phyloP scores from a whole-genome alignment of 1,284 basidiomycete genomes.

The Apiotrichum siamense region DNA sequence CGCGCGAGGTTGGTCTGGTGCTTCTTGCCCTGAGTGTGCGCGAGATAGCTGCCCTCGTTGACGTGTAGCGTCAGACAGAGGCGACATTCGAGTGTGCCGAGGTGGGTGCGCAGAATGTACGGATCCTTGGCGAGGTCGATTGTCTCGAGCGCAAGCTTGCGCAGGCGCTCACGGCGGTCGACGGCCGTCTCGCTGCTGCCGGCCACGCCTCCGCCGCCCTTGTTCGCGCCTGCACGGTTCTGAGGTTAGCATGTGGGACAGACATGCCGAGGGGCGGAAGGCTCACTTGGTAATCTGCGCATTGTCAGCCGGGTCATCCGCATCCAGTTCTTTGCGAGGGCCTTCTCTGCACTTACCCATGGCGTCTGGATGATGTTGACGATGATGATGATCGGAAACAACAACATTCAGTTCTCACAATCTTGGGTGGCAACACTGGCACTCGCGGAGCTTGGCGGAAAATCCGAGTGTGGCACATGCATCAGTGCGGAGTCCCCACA shows the following conservation, averaged over 20 bases:
- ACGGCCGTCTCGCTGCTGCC: slow-evolving; percentile 72
- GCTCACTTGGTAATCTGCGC: slow-evolving; percentile 43
- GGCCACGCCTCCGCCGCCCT: slow-evolving; percentile 86
- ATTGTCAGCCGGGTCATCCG: too few species aligned
- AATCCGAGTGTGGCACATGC: background rate
- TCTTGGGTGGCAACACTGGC: slow-evolving; percentile 3
- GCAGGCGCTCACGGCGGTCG: slow-evolving; percentile 85
- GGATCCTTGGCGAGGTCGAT: slow-evolving; percentile 98
- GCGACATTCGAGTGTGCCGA: slow-evolving; percentile 94
- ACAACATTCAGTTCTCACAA: background rate
- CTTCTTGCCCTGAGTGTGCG: slow-evolving; percentile 99
- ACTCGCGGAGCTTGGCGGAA: background rate
- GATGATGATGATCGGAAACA: background rate
- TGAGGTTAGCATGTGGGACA: slow-evolving; percentile 42
- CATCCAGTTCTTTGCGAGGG: too few species aligned
- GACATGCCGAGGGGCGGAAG: background rate
- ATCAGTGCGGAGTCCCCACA: background rate
- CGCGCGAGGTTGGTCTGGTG: slow-evolving; percentile 98
- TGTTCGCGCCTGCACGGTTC: slow-evolving; percentile 93
- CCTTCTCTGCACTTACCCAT: slow-evolving; percentile 15
- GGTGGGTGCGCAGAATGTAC: slow-evolving; percentile 93
- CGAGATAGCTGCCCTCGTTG: slow-evolving; percentile 98
- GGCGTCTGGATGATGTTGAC: background rate
- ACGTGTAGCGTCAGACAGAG: slow-evolving; percentile 96
- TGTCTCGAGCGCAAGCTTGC: slow-evolving; percentile 92